Percentiles rank a stretch among this genome's conserved stretches.
These are phyloP conservation scores for Golubevia pallescens DNA, from an alignment of 1,284 basidiomycete genomes.

Conservation along the genomic window DNA sequence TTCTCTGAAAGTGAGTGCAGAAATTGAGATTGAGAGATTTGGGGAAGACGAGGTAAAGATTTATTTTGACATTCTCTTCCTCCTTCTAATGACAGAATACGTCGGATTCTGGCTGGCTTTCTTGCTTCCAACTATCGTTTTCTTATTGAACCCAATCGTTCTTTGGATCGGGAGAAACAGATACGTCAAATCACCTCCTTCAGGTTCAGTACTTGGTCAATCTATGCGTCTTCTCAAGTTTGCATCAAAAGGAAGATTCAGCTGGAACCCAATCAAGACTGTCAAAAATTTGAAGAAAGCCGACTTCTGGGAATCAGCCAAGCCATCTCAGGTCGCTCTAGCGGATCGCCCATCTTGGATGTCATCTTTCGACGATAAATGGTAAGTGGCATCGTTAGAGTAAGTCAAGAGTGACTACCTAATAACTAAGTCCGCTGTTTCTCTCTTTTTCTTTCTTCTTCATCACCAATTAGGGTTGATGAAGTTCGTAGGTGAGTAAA, in stretches of 20 bases:
- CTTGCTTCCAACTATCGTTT: slow-evolving; percentile 65
- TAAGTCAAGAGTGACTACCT: no score
- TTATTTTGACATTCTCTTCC: no score
- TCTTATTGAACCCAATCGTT: slow-evolving; percentile 71
- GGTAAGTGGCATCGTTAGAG: no score
- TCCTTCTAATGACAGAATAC: no score
- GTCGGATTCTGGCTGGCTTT: slow-evolving; percentile 65
- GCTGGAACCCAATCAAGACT: slow-evolving; percentile 36
- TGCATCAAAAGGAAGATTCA: slow-evolving; percentile 32
- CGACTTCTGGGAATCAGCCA: slow-evolving; percentile 53
- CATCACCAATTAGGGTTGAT: no score
- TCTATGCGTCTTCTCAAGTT: slow-evolving; percentile 46
- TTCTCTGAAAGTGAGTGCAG: no score
- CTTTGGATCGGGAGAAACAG: slow-evolving; percentile 73
- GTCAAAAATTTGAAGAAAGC: slow-evolving; percentile 30
- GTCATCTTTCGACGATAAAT: no score
- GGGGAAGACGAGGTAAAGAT: no score
- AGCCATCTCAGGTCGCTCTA: slow-evolving; percentile 33
- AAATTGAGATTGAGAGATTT: no score
- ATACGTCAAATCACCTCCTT: slow-evolving; percentile 75
- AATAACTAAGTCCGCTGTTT: no score
- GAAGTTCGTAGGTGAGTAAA: slow-evolving; percentile 34
- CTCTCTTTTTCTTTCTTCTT: no score
- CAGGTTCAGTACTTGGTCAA: slow-evolving; percentile 78
- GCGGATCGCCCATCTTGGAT: no score